Evolutionary conservation across 768 basidiomycete genomes (phyloP).

Genomic region (Epithele typhae): DNA sequence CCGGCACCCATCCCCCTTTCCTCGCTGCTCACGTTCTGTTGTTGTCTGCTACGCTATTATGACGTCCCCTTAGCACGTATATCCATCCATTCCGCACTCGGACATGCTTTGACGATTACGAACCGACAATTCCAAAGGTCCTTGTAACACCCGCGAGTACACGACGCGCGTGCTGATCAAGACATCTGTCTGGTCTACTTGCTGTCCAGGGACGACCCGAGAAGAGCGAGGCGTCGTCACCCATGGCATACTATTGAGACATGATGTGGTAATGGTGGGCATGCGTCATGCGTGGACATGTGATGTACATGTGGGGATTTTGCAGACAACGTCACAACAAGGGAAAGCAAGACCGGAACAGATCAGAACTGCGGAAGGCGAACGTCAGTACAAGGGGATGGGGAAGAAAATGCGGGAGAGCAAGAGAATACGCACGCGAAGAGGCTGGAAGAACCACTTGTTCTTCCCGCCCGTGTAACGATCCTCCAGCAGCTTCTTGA

Average conservation of each 20-base stretch:
- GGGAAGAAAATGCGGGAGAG: background rate
- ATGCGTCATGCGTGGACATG: constrained; percentile 25
- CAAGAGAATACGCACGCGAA: constrained; percentile 49
- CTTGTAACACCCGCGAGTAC: too few species aligned
- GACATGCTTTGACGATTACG: too few species aligned
- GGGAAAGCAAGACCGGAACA: background rate
- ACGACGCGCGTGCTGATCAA: too few species aligned
- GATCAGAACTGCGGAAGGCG: constrained; percentile 6
- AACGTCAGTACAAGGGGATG: background rate
- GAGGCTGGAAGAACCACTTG: constrained; percentile 93
- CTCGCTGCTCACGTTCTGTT: too few species aligned
- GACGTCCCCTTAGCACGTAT: too few species aligned
- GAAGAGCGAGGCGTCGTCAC: constrained; percentile 2
- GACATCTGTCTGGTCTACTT: too few species aligned
- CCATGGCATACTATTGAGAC: constrained; percentile 13
- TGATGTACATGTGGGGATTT: constrained; percentile 18
- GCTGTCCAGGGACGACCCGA: too few species aligned
- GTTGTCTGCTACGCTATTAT: too few species aligned
- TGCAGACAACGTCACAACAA: constrained; percentile 12
- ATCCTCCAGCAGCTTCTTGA: constrained; percentile 97
- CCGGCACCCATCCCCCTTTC: too few species aligned
- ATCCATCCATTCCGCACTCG: too few species aligned
- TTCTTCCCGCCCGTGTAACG: constrained; percentile 92
- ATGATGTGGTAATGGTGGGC: constrained; percentile 11
- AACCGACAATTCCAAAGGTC: too few species aligned